Base-by-base conservation (phyloP, 768 basidiomycete species). In the Crucibulum laeve region DNA sequence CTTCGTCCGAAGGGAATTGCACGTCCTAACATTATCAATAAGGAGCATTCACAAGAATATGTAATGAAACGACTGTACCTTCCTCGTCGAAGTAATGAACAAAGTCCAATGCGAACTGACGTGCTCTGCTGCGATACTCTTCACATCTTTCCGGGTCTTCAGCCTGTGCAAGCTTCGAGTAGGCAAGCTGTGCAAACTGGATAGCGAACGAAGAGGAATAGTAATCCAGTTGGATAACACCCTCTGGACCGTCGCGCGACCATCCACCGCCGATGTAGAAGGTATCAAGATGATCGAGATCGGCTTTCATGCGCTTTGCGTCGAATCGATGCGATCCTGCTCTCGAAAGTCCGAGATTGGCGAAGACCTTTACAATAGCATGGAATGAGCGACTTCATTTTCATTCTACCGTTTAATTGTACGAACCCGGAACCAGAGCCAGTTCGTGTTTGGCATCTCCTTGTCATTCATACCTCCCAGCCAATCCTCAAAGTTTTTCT, bases 401-500 rank as follows among this genome's bases (percentile, higher is more conserved):
- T 47, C 15, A 44, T 25, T 3, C 17, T 23, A 19, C 34, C 24
- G 13, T 14, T 14, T 8, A 33, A 37, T 13, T 8, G 25, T 13
- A 62, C 76, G 34, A 44, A 80, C 84, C 45, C 85, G 71, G 63
- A 88, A 88, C 86, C 86, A 88, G 4, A 90, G 69, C 84, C 86
- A 87, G 53, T 88, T 88, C 5, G 85, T 87, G 55, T 87, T 84
- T 19, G 85, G 84, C 84, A 88, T 87, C 48, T 82, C 76, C 67
- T 87, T 87, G 60, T 83, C 81, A 55, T 87, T 88, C 75, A 88
- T 87, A 0, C 81, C 77, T 5, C 80, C 77, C 3, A 88, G 68
- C 82, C 86, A 88, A 8, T 63, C 63, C 49, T 79, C 83, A 28
- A 87, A 69, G 47, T 79, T 72, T 46, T 59, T 60, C 61, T 82